Percentiles rank a stretch among this genome's conserved stretches.
Conservation (phyloP, 371 early-diverging fungal species). For the Saksenaea oblongispora region DNA sequence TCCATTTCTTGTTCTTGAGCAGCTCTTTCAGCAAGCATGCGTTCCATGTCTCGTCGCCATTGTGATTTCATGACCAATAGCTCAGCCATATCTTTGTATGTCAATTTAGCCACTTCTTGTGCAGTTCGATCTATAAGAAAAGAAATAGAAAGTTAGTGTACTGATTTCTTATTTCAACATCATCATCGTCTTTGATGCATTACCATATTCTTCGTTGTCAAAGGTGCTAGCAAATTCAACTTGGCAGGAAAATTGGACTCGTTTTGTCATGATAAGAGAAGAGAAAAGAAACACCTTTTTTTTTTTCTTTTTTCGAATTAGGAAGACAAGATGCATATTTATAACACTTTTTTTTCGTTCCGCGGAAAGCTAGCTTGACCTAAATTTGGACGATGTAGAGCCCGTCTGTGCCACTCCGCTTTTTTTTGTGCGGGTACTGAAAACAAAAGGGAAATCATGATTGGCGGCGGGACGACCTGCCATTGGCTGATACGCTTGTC, state of each 20-base stretch:
- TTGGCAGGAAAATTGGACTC: constrained; percentile 3
- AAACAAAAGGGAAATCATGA: not conserved
- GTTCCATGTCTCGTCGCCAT: constrained; percentile 49
- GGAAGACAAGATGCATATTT: constrained; percentile 3
- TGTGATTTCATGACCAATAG: constrained; percentile 48
- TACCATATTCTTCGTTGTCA: constrained; percentile 1
- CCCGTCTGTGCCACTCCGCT: constrained; percentile 1
- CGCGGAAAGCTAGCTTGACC: not conserved
- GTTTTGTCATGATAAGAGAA: not conserved
- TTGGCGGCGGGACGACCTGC: not conserved
- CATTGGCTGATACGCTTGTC: not conserved
- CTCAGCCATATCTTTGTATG: constrained; percentile 51
- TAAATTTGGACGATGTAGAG: not conserved
- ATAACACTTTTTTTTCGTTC: constrained; percentile 2
- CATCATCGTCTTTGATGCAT: too few species aligned
- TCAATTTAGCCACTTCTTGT: constrained; percentile 52
- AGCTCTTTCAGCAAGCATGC: constrained; percentile 39
- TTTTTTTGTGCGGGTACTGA: not conserved
- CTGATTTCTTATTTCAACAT: not conserved
- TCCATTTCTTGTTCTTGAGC: constrained; percentile 12
- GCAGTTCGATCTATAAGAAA: constrained; percentile 43
- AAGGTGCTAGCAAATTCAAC: not conserved
- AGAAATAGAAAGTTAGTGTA: not conserved
- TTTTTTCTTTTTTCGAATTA: not conserved
- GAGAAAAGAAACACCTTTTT: not conserved